A percentile compares a stretch with the other conserved stretches of the same genome.
phyloP scores from a whole-genome alignment of 208 protist species.

The Leishmania guyanensis region DNA sequence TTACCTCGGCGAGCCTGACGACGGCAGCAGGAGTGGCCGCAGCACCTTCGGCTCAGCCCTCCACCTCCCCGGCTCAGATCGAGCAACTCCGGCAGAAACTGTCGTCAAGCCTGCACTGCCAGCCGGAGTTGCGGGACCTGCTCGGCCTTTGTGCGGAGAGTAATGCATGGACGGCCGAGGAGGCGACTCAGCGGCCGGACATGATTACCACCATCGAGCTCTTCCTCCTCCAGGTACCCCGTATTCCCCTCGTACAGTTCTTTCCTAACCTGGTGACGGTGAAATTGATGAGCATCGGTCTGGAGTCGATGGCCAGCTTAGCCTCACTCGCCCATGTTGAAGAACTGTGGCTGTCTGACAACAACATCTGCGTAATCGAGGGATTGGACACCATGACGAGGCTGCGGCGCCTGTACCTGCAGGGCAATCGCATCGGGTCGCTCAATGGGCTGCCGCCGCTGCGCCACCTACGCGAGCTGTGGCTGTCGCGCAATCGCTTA shows the following conservation, averaged over 20 bases:
- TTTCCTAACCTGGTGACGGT: slow-evolving; percentile 83
- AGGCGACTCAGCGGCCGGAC: slow-evolving; percentile 60
- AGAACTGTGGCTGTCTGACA: slow-evolving; percentile 91
- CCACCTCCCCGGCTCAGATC: slow-evolving; percentile 34
- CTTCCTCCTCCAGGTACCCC: slow-evolving; percentile 78
- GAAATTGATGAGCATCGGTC: slow-evolving; percentile 76
- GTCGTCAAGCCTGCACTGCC: slow-evolving; percentile 34
- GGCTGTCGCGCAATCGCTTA: slow-evolving; percentile 81
- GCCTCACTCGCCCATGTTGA: slow-evolving; percentile 66
- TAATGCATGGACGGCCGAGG: slow-evolving; percentile 82
- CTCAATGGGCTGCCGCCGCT: slow-evolving; percentile 77
- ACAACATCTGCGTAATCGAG: slow-evolving; percentile 77
- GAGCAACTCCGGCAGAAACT: slow-evolving; percentile 56
- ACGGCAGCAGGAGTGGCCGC: slow-evolving; percentile 2
- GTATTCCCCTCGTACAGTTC: slow-evolving; percentile 55
- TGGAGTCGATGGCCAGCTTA: slow-evolving; percentile 77
- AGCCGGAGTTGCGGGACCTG: slow-evolving; percentile 58
- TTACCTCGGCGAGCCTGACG: not conserved
- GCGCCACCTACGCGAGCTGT: slow-evolving; percentile 75
- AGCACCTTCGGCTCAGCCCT: slow-evolving; percentile 4
- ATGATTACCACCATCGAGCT: slow-evolving; percentile 73
- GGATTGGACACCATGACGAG: slow-evolving; percentile 69
- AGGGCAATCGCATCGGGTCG: slow-evolving; percentile 81
- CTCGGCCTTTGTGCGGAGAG: slow-evolving; percentile 75
- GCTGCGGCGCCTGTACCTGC: slow-evolving; percentile 82